phyloP scores from a whole-genome alignment of 2,329 filamentous ascomycete species.

The Lomentospora prolificans region DNA sequence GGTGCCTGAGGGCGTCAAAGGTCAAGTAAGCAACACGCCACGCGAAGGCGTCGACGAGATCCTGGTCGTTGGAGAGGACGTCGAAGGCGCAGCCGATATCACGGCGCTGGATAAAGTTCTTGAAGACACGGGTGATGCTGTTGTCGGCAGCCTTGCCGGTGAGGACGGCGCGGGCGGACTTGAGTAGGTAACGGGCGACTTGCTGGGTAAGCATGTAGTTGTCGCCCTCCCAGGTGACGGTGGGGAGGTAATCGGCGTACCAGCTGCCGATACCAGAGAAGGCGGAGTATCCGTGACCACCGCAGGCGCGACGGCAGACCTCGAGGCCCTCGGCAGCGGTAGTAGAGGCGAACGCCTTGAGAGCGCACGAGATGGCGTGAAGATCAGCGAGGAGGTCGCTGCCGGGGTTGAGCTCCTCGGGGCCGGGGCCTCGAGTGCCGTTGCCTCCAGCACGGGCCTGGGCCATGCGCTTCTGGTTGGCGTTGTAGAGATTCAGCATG shows the following conservation, averaged over 20 bases:
- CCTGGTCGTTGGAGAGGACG: conserved; percentile 57
- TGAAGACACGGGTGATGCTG: conserved; percentile 58
- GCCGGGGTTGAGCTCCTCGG: conserved; percentile 53
- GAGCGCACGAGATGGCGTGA: conserved; percentile 65
- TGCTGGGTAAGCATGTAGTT: conserved; percentile 79
- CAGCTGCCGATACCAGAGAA: conserved; percentile 68
- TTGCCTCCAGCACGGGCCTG: no score
- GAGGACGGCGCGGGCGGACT: conserved; percentile 63
- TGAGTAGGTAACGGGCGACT: conserved; percentile 66
- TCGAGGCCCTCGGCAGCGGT: conserved; percentile 67
- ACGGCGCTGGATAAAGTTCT: conserved; percentile 51
- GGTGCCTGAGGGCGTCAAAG: conserved; percentile 65
- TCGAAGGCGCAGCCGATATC: conserved; percentile 68
- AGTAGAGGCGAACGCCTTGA: conserved; percentile 64
- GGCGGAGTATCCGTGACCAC: conserved; percentile 66
- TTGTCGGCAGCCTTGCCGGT: conserved; percentile 48
- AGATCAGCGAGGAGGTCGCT: conserved; percentile 63
- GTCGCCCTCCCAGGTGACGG: conserved; percentile 64
- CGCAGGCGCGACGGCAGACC: conserved; percentile 63
- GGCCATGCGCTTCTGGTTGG: conserved; percentile 60
- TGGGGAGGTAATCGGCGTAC: conserved; percentile 69
- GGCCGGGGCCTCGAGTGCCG: no score
- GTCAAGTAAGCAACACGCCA: conserved; percentile 67
- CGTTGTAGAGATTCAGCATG: conserved; percentile 65
- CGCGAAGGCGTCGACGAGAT: conserved; percentile 64